phyloP scores from a whole-genome alignment of 2,329 filamentous ascomycete genomes.

The Lachnellula occidentalis region DNA sequence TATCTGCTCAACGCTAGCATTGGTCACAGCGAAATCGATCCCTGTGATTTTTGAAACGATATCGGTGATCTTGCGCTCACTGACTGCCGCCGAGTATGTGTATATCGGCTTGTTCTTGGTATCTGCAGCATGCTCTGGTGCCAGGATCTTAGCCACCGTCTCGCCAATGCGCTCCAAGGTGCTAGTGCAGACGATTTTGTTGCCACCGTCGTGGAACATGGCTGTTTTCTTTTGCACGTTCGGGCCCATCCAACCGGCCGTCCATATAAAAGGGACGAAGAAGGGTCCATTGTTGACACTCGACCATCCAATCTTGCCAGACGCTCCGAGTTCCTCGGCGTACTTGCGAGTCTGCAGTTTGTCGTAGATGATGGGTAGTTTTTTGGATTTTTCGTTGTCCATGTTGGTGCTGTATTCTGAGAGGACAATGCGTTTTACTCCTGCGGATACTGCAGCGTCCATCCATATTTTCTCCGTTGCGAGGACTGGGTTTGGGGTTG shows the following conservation, averaged over 20 bases:
- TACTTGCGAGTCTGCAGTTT: slow-evolving; percentile 13
- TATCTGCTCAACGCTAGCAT: slow-evolving; percentile 5
- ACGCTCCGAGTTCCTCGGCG: slow-evolving; percentile 3
- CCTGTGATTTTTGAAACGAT: slow-evolving; percentile 11
- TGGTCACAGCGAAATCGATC: slow-evolving; percentile 1
- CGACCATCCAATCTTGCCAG: slow-evolving; percentile 10
- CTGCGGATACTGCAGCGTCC: slow-evolving; percentile 50
- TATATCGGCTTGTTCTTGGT: slow-evolving; percentile 14
- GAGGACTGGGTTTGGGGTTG: slow-evolving; percentile 9
- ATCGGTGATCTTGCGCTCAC: slow-evolving; percentile 9
- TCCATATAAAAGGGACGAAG: slow-evolving; percentile 2
- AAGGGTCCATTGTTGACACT: slow-evolving; percentile 16
- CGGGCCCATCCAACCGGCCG: slow-evolving; percentile 12
- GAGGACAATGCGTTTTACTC: slow-evolving; percentile 54
- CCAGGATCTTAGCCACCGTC: slow-evolving; percentile 8
- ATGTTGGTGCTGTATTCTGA: slow-evolving; percentile 45
- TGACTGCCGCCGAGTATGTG: slow-evolving; percentile 9
- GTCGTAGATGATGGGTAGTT: slow-evolving; percentile 6
- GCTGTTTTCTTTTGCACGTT: slow-evolving; percentile 3
- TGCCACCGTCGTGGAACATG: slow-evolving; percentile 8
- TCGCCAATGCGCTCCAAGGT: slow-evolving; percentile 14
- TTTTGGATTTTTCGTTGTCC: slow-evolving; percentile 4
- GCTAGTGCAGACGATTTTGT: slow-evolving; percentile 8
- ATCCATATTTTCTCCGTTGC: slow-evolving; percentile 35
- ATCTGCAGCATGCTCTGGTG: slow-evolving; percentile 15